Conservation (phyloP, 306 rosid genomes). For the Citrullus mucosospermus region DNA sequence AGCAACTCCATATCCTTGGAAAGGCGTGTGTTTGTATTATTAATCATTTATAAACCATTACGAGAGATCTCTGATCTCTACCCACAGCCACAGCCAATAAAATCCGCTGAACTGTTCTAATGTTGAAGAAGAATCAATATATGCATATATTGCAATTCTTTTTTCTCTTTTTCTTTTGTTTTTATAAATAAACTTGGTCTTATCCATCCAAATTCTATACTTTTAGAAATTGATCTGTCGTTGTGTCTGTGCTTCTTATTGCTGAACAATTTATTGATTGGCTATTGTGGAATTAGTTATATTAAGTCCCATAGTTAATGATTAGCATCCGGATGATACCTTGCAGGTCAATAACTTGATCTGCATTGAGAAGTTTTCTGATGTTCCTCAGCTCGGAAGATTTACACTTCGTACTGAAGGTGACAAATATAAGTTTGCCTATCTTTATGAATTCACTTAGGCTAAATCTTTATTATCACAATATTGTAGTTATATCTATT, state of each 20-base stretch:
- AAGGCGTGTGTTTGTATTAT: too few relatives aligned
- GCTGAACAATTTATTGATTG: background rate
- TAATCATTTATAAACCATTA: too few relatives aligned
- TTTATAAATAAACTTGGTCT: too few relatives aligned
- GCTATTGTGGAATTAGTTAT: background rate
- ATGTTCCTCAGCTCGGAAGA: constrained; percentile 87
- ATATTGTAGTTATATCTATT: constrained; percentile 2
- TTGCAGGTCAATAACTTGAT: constrained; percentile 55
- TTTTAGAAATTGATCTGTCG: background rate
- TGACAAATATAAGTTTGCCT: constrained; percentile 10
- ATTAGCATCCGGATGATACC: background rate
- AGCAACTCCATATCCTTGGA: too few relatives aligned
- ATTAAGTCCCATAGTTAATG: background rate
- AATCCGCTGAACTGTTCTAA: too few relatives aligned
- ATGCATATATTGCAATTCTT: too few relatives aligned
- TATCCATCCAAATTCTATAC: too few relatives aligned
- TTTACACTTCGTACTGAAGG: constrained; percentile 99
- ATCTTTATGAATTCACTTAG: background rate
- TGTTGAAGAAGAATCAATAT: too few relatives aligned
- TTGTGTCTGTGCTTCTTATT: background rate
- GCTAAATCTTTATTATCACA: background rate
- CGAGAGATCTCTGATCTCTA: too few relatives aligned
- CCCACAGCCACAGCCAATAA: too few relatives aligned
- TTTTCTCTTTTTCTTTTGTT: too few relatives aligned
- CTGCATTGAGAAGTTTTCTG: constrained; percentile 70